Evolutionary conservation across 2,329 filamentous ascomycete species (phyloP).

Genomic region (Colletotrichum chlorophyti): DNA sequence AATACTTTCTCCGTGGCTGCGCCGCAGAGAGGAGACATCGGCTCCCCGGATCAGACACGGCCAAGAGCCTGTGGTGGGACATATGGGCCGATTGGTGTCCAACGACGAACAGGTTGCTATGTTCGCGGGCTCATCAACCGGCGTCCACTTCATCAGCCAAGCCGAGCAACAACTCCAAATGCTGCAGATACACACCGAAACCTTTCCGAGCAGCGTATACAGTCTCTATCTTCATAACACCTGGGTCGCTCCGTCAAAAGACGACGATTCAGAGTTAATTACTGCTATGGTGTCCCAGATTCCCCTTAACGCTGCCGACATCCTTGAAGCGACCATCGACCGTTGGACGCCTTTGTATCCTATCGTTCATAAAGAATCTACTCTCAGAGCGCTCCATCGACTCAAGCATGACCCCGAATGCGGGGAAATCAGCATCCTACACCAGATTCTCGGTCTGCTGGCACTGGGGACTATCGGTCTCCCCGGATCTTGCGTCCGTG

Average conservation of each 20-base stretch:
- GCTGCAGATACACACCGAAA: slow-evolving; percentile 31
- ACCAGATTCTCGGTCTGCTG: slow-evolving; percentile 31
- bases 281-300: slow-evolving; percentile 22
- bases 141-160: slow-evolving; percentile 36
- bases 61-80: slow-evolving; percentile 31
- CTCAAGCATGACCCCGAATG: slow-evolving; percentile 1
- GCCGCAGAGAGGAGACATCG: neutral
- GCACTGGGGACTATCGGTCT: slow-evolving; percentile 31
- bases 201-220: slow-evolving; percentile 34
- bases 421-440: slow-evolving; percentile 9
- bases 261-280: neutral
- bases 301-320: slow-evolving; percentile 20
- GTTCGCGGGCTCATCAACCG: slow-evolving; percentile 36
- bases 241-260: slow-evolving; percentile 23
- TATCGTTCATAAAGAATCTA: slow-evolving; percentile 31
- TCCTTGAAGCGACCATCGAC: slow-evolving; percentile 30
- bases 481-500: slow-evolving; percentile 6
- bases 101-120: slow-evolving; percentile 32
- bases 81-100: slow-evolving; percentile 34
- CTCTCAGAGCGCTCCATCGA: slow-evolving; percentile 17
- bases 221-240: slow-evolving; percentile 31
- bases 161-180: slow-evolving; percentile 35
- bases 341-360: slow-evolving; percentile 31
- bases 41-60: neutral
- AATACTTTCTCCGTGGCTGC: neutral